These are phyloP conservation scores for Leavenworthia alabamica DNA, from an alignment of 345 rosid genomes.

Conservation along the genomic window DNA sequence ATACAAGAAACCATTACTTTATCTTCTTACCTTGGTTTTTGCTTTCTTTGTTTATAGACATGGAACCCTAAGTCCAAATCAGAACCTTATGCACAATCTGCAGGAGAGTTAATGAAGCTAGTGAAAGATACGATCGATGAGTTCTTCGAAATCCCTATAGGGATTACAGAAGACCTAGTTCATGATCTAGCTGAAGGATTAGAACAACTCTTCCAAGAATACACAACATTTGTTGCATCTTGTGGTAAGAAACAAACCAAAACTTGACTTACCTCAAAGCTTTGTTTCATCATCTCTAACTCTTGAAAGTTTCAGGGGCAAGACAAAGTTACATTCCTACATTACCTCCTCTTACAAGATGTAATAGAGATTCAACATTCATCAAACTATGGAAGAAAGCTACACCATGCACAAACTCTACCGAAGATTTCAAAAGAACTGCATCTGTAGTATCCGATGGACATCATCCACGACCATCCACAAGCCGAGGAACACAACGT, in stretches of 20 bases:
- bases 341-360: conserved; percentile 81
- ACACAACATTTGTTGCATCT: conserved; percentile 60
- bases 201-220: conserved; percentile 60
- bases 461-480: conserved; percentile 73
- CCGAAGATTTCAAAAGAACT: conserved; percentile 27
- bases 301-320: conserved; percentile 43
- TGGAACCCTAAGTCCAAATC: conserved; percentile 95
- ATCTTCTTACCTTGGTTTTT: neutral
- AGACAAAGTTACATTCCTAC: conserved; percentile 76
- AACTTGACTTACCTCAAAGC: neutral
- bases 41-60: conserved; percentile 39
- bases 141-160: conserved; percentile 78
- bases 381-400: conserved; percentile 67
- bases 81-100: conserved; percentile 79
- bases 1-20: neutral
- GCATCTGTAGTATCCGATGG: conserved; percentile 24
- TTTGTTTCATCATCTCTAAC: neutral
- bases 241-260: conserved; percentile 47
- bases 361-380: conserved; percentile 66
- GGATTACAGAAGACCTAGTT: conserved; percentile 65
- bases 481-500: conserved; percentile 91
- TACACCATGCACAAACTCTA: conserved; percentile 44
- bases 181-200: conserved; percentile 68
- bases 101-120: conserved; percentile 56
- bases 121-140: conserved; percentile 61